Base-by-base conservation (phyloP, 352 stramenopile species). In the Pythium aristosporum region DNA sequence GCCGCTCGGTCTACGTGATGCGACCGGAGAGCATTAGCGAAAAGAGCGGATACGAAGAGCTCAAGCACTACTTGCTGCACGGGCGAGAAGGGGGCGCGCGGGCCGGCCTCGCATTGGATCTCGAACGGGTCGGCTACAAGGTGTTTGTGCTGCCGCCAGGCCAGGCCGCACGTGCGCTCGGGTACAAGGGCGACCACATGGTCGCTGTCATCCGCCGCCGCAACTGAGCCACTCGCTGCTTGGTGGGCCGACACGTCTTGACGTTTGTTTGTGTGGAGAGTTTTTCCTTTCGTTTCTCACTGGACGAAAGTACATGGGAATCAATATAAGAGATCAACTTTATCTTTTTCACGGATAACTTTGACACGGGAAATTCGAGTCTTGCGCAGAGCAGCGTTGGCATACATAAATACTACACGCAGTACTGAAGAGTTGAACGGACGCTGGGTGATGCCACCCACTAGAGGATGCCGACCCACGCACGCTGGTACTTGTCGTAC, bases 401-500 rank as follows among this genome's bases (percentile, higher is more conserved):
- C 16, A 10, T n/a, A 46, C 39, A 46, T 46, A 46, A 46, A 46
- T 46, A 46, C 39, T 16, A n/a, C 39, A 39, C 34, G 34, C 11
- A 15, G 39, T n/a, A 46, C 39, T 18, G 11, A 46, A 20, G 18
- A 46, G 39, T 46, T 7, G 39, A n/a, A 46, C 5, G 5, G 39
- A 46, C 6, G 34, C 34, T 39, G 34, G 34, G 18, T 50, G 43
- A 50, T 12, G 36, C 10, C 5, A 8, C 8, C 7, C 11, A 34
- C 72, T 75, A 96, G 39, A 93, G 67, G 54, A 97, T 97, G 30
- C 89, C 87, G 53, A 95, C 85, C 70, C 76, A 90, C 52, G 82
- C 85, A 60, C 88, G 88, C 75, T 97, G 89, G 63, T 95, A 97
- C 71, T 91, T 91, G 78, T 97, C 90, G 65, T 97, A 97, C 80